Evolutionary conservation across 495 filamentous ascomycete species (phyloP).

Genomic region (Penicillium herquei): DNA sequence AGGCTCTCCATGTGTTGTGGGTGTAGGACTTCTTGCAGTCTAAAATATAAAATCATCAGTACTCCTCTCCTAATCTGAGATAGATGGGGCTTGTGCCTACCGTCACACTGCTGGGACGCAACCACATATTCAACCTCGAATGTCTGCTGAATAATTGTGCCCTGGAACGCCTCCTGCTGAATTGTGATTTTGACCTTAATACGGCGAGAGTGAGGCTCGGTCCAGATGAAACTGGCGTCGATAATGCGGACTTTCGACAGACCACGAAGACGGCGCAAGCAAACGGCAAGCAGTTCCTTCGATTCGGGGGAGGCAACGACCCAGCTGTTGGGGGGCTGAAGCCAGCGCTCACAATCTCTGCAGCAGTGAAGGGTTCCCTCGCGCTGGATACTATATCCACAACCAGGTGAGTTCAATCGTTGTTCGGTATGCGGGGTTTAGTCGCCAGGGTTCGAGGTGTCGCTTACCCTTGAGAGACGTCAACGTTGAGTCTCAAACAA

Average conservation of each 20-base stretch:
- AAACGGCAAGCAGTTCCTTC: conserved; percentile 84
- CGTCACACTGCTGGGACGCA: conserved; percentile 74
- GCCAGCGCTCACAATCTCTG: conserved; percentile 90
- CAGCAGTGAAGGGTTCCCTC: conserved; percentile 83
- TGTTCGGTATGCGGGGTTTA: not conserved
- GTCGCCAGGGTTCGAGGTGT: not conserved
- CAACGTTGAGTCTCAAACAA: conserved; percentile 88
- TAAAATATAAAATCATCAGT: conserved; percentile 29
- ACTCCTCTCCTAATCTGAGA: too few species aligned
- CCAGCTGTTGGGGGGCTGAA: conserved; percentile 84
- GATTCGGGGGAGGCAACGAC: conserved; percentile 78
- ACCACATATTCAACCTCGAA: conserved; percentile 94
- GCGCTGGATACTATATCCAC: conserved; percentile 59
- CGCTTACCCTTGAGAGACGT: conserved; percentile 73
- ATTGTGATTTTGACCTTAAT: conserved; percentile 92
- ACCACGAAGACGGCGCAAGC: conserved; percentile 77
- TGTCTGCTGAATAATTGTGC: conserved; percentile 82
- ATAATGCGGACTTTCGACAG: conserved; percentile 85
- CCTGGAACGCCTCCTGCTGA: conserved; percentile 72
- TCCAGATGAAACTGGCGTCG: conserved; percentile 97
- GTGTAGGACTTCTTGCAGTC: conserved; percentile 95
- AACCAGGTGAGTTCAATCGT: not conserved
- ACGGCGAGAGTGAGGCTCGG: conserved; percentile 89
- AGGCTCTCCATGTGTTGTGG: conserved; percentile 83
- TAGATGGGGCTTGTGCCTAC: not conserved